A percentile compares a stretch with the other conserved stretches of the same genome.
Evolutionary conservation across 2,329 filamentous ascomycete species (phyloP).

Genomic region (Achaetomium macrosporum): DNA sequence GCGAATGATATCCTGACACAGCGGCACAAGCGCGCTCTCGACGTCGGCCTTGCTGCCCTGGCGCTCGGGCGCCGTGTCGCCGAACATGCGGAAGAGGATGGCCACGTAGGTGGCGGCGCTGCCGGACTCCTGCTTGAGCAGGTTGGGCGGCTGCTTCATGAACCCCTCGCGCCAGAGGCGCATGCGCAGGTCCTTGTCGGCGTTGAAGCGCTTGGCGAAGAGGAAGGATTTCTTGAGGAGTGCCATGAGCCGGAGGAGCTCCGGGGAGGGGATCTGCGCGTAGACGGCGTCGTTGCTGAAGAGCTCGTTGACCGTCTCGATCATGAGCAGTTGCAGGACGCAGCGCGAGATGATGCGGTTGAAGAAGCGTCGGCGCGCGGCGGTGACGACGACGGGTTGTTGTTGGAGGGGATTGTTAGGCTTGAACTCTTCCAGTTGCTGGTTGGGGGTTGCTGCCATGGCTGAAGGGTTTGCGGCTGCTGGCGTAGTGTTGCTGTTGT

Average conservation of each 20-base stretch:
- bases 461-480: slow-evolving; percentile 21
- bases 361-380: slow-evolving; percentile 89
- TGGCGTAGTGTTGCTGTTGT: slow-evolving; percentile 16
- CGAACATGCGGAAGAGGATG: slow-evolving; percentile 96
- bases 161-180: slow-evolving; percentile 95
- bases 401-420: slow-evolving; percentile 71
- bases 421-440: slow-evolving; percentile 76
- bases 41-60: slow-evolving; percentile 74
- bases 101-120: slow-evolving; percentile 91
- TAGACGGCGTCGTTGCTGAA: slow-evolving; percentile 98
- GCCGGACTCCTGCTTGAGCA: slow-evolving; percentile 93
- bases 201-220: slow-evolving; percentile 96
- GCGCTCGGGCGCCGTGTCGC: slow-evolving; percentile 78
- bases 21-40: slow-evolving; percentile 83
- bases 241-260: slow-evolving; percentile 87
- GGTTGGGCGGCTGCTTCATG: slow-evolving; percentile 98
- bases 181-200: slow-evolving; percentile 92
- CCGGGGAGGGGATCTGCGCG: slow-evolving; percentile 79
- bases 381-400: slow-evolving; percentile 86
- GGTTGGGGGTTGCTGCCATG: slow-evolving; percentile 32
- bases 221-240: slow-evolving; percentile 93
- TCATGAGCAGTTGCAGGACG: slow-evolving; percentile 96
- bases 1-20: slow-evolving; percentile 90
- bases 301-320: slow-evolving; percentile 97
- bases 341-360: slow-evolving; percentile 99